Conservation (phyloP, 2,329 filamentous ascomycete genomes). For the Penicillium sp. region DNA sequence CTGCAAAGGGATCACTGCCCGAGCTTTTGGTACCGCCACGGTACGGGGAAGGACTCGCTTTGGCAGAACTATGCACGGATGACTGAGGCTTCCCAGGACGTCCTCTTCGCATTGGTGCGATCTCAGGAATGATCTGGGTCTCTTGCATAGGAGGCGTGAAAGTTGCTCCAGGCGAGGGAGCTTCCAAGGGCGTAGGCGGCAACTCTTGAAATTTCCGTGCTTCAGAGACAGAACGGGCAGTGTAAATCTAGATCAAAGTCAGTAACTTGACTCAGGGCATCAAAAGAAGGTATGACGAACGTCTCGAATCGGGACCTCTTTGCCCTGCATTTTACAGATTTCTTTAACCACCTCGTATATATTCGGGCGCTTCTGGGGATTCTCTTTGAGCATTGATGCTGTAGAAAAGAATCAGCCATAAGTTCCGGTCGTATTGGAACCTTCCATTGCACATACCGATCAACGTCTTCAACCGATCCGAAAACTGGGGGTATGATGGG, state of each 20-base stretch:
- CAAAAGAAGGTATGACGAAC: constrained; percentile 50
- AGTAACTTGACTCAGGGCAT: constrained; percentile 5
- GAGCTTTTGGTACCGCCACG: constrained; percentile 49
- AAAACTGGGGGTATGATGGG: constrained; percentile 82
- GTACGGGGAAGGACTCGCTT: constrained; percentile 64
- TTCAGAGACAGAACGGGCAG: constrained; percentile 61
- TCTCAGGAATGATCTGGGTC: constrained; percentile 73
- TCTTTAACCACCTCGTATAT: constrained; percentile 91
- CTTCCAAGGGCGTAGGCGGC: constrained; percentile 52
- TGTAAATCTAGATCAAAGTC: constrained; percentile 59
- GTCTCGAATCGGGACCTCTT: constrained; percentile 81
- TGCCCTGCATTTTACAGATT: constrained; percentile 81
- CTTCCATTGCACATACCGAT: constrained; percentile 61
- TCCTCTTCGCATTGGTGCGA: constrained; percentile 89
- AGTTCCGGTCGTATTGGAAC: neutral
- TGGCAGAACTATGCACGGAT: constrained; percentile 47
- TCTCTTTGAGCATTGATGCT: constrained; percentile 88
- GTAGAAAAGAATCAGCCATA: constrained; percentile 20
- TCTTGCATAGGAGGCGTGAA: constrained; percentile 71
- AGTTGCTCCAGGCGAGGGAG: constrained; percentile 70
- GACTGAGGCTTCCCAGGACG: constrained; percentile 55
- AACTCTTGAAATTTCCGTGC: constrained; percentile 56
- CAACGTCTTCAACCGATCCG: constrained; percentile 79
- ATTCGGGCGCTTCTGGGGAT: constrained; percentile 73
- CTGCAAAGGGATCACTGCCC: constrained; percentile 80